Base-by-base conservation (phyloP, 169 alveolate genomes). In the Perkinsus chesapeaki region DNA sequence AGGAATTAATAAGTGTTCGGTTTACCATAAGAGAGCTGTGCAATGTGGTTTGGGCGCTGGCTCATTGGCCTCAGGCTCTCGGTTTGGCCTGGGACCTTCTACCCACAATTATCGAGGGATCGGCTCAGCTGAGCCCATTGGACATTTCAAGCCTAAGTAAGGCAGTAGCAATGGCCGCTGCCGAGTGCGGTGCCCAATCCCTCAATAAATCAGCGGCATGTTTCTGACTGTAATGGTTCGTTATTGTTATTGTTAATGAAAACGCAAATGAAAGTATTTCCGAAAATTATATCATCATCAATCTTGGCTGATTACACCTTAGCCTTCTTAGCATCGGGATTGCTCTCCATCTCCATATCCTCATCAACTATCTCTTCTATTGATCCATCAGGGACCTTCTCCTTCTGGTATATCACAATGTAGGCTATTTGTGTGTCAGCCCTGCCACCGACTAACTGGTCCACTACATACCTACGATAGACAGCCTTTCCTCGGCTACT, bases 381-480 rank as follows among this genome's bases (percentile, higher is more conserved):
- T 3, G 82, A 60, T 34, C 82, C 82, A 60, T 60, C 82, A 9
- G 82, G 82, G 37, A 60, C 82, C 82, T 60, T 60, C 7, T 60
- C 82, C 82, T 60, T 60, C 82, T 60, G 47, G 31, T 39, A 91
- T 82, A 91, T 72, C 38, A 36, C 37, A 9, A 91, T 47, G 91
- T 91, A 91, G 48, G 93, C 93, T 38, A 91, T 91, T 16, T 91
- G 93, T 1, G 93, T 91, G 47, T 91, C 93, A 0, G 91, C 91
- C 20, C 93, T 82, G 23, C 93, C 93, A 27, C 82, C 82, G 82
- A 60, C 82, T 34, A 60, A 60, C 82, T 60, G 36, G 82, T 60
- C 82, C 82, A 60, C 82, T 16, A 60, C 36, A 16, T 60, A 60
- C 82, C 60, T 43, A 43, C 60, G 16, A n/a, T n/a, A n/a, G n/a